phyloP scores from a whole-genome alignment of 2,329 filamentous ascomycete genomes.

The Xylariaceae sp. region DNA sequence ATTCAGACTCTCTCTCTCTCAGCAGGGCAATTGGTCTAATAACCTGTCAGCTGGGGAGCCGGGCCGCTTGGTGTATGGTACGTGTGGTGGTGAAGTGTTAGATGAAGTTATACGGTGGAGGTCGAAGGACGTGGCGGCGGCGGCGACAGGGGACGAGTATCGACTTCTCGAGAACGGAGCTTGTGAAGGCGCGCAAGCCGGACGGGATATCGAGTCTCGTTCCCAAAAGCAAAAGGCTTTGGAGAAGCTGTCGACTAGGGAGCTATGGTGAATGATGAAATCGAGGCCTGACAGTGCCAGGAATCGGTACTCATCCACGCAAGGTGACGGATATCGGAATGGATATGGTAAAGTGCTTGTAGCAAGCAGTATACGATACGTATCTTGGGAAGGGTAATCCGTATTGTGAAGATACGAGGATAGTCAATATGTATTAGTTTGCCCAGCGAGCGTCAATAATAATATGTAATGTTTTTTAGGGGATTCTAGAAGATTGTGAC shows the following conservation, averaged over 20 bases:
- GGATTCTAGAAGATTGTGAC: conserved; percentile 29
- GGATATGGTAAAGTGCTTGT: conserved; percentile 18
- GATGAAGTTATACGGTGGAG: not conserved
- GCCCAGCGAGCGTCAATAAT: conserved; percentile 29
- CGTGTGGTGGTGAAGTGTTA: not conserved
- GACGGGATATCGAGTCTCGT: conserved; percentile 5
- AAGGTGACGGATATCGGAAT: conserved; percentile 12
- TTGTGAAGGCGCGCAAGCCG: conserved; percentile 9
- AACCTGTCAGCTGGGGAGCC: conserved; percentile 26
- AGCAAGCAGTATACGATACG: no score
- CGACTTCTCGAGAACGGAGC: not conserved
- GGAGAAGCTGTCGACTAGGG: conserved; percentile 16
- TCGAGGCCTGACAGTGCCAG: conserved; percentile 8
- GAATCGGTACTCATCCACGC: not conserved
- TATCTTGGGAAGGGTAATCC: no score
- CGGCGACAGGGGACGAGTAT: conserved; percentile 1
- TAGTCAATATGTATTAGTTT: conserved; percentile 25
- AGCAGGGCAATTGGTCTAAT: conserved; percentile 30
- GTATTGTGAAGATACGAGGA: conserved; percentile 20
- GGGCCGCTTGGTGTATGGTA: conserved; percentile 3
- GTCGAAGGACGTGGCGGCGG: not conserved
- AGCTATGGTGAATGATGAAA: not conserved
- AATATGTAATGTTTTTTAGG: conserved; percentile 28
- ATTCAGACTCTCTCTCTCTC: conserved; percentile 5
- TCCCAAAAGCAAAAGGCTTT: not conserved